These are phyloP conservation scores for Strigomonas oncopelti DNA, from an alignment of 208 protist species.

Conservation along the genomic window DNA sequence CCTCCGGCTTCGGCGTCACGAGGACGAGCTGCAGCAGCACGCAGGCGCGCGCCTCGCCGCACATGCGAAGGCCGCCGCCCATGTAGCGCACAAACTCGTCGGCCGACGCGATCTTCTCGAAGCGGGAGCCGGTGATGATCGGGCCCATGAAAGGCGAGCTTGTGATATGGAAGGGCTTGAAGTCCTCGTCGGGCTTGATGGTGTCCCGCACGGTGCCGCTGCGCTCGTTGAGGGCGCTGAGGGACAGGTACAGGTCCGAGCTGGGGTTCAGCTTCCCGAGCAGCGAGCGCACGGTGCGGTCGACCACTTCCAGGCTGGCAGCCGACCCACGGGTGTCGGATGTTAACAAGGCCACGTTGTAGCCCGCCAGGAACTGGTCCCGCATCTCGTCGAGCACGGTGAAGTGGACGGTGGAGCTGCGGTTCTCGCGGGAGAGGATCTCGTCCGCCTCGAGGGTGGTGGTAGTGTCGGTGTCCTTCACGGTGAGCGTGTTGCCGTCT, in stretches of 20 bases:
- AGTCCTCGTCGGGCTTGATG: slow-evolving; percentile 19
- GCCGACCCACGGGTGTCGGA: slow-evolving; percentile 41
- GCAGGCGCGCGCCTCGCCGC: slow-evolving; percentile 33
- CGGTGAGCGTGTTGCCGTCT: slow-evolving; percentile 21
- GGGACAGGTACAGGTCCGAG: slow-evolving; percentile 34
- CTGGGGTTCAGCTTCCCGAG: slow-evolving; percentile 25
- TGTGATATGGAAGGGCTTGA: slow-evolving; percentile 21
- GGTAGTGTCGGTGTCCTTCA: slow-evolving; percentile 37
- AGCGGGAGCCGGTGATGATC: slow-evolving; percentile 24
- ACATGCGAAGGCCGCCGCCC: slow-evolving; percentile 27
- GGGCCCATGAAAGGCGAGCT: slow-evolving; percentile 34
- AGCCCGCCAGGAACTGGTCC: slow-evolving; percentile 35
- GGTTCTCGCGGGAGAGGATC: slow-evolving; percentile 29
- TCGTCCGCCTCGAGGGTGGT: slow-evolving; percentile 42
- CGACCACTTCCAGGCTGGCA: slow-evolving; percentile 40
- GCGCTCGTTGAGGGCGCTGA: slow-evolving; percentile 31
- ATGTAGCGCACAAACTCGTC: slow-evolving; percentile 29
- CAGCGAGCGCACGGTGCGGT: slow-evolving; percentile 38
- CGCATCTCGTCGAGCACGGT: slow-evolving; percentile 33
- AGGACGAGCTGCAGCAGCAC: slow-evolving; percentile 43
- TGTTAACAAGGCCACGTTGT: slow-evolving; percentile 54
- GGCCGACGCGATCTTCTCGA: slow-evolving; percentile 20
- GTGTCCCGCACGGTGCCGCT: slow-evolving; percentile 26
- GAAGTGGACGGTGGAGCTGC: slow-evolving; percentile 27
- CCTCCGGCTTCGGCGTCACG: slow-evolving; percentile 19